Percentiles rank a stretch among this genome's conserved stretches.
Conservation (phyloP, 23 red algal genomes). For the Agarophyton chilense region DNA sequence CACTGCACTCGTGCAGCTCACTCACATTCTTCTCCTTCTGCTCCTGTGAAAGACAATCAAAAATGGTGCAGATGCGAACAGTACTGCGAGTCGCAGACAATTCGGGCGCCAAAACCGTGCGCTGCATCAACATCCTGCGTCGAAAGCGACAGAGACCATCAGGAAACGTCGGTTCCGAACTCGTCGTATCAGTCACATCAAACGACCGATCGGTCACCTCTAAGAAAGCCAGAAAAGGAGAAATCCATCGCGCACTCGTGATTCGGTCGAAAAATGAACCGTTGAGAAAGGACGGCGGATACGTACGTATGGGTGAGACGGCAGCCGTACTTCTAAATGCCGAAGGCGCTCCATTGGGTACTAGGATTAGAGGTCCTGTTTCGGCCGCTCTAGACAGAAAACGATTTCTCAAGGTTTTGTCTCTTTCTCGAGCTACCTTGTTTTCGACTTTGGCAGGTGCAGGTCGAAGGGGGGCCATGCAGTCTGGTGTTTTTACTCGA, state of each 20-base stretch:
- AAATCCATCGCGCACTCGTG: conserved; percentile 79
- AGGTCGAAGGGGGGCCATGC: neutral
- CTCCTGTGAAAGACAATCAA: no score
- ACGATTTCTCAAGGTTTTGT: conserved; percentile 70
- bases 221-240: conserved; percentile 69
- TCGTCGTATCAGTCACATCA: conserved; percentile 72
- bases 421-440: conserved; percentile 51
- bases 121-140: conserved; percentile 75
- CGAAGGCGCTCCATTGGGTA: conserved; percentile 67
- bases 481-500: neutral
- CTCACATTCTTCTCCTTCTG: no score
- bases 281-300: conserved; percentile 68
- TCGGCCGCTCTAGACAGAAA: conserved; percentile 69
- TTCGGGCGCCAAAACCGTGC: conserved; percentile 74
- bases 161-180: conserved; percentile 62
- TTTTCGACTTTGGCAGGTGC: conserved; percentile 53
- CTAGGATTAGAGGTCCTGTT: conserved; percentile 69
- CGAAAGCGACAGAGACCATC: conserved; percentile 66
- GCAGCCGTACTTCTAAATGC: conserved; percentile 67
- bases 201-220: conserved; percentile 65
- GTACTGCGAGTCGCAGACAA: conserved; percentile 82
- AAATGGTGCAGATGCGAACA: conserved; percentile 86
- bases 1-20: no score
- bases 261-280: conserved; percentile 75
- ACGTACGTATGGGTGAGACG: conserved; percentile 63